Evolutionary conservation across 106 monocot genomes (phyloP), one percentile per base, ranked within the genome.

Genomic region (Ottelia alismoides): DNA sequence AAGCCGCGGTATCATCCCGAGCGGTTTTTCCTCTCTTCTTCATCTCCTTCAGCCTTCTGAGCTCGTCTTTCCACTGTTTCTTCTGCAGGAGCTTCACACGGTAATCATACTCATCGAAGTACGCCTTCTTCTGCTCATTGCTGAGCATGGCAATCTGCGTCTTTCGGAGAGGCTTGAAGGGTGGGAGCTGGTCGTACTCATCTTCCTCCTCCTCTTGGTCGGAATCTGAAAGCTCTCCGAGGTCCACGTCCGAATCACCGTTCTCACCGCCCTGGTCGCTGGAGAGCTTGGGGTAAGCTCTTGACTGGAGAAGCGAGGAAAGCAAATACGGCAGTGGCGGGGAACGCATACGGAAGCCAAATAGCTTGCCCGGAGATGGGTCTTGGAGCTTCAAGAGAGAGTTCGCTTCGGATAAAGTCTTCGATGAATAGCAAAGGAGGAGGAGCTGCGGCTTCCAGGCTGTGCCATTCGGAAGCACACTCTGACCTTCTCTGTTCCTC

Each of bases 31-130:
- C 57, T 83, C 69, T 87, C 78, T 60, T 94, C 82, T 81, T 87
- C 78, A 89, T 58, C 61, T 96, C 78, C 58, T 76, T 81, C 69
- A 89, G 45, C 44, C 80, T 76, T 51, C 70, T 65, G 28, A 43
- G 84, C 51, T 70, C 82, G 84, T 5, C 83, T 80, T 51, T 78
- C 79, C 72, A 80, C 72, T 35, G 84, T 82, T 88, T 72, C 87
- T 87, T 85, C 60, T 96, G 81, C 57, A 96, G 74, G 56, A 96
- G 75, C 51, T 88, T 96, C 28, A 85, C 76, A 2, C 84, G 69
- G 60, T 96, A 88, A 47, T 89, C 94, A 55, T 82, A 89, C 63
- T 85, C 84, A 46, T 96, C 88, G 69, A 78, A 85, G 58, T 85
- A 88, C 0, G 84, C 81, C 55, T 68, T 76, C 30, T 53, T 75